Percentiles rank a stretch among this genome's conserved stretches.
Conservation (phyloP, 768 basidiomycete species). For the Tulasnella sp. region DNA sequence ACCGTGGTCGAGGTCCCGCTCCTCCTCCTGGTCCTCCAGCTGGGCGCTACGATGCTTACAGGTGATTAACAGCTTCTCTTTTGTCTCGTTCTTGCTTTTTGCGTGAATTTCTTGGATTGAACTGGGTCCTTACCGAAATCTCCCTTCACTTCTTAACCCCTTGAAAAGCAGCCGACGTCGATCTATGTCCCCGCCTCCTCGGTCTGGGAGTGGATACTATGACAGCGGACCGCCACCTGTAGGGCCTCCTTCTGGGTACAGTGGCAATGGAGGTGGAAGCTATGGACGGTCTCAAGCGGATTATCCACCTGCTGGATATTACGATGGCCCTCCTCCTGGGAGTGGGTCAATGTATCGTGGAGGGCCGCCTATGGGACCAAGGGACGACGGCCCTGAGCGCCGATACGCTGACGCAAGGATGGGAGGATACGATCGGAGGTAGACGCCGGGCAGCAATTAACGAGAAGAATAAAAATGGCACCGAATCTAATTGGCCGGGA, state of each 20-base stretch:
- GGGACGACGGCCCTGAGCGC: conserved; percentile 8
- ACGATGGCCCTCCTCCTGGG: neutral
- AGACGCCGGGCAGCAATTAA: neutral
- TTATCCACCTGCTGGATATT: conserved; percentile 19
- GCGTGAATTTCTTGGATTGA: neutral
- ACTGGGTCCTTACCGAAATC: conserved; percentile 8
- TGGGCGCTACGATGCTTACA: conserved; percentile 22
- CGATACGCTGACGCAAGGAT: conserved; percentile 19
- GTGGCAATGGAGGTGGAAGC: neutral
- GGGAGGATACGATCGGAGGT: conserved; percentile 21
- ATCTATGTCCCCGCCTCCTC: conserved; percentile 64
- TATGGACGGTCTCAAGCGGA: conserved; percentile 11
- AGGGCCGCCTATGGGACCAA: neutral
- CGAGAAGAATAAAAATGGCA: neutral
- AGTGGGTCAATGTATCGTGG: conserved; percentile 20
- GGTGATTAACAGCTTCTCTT: conserved; percentile 12
- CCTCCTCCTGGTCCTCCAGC: conserved; percentile 17
- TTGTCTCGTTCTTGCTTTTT: conserved; percentile 1
- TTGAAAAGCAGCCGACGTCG: conserved; percentile 45
- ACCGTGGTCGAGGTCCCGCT: conserved; percentile 15
- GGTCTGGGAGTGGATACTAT: conserved; percentile 42
- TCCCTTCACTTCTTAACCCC: neutral
- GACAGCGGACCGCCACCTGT: conserved; percentile 29
- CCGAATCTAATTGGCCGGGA: neutral
- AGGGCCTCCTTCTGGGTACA: conserved; percentile 19